Base-by-base conservation (phyloP, 257 asterid genomes). In the Jaltomata sinuosa region DNA sequence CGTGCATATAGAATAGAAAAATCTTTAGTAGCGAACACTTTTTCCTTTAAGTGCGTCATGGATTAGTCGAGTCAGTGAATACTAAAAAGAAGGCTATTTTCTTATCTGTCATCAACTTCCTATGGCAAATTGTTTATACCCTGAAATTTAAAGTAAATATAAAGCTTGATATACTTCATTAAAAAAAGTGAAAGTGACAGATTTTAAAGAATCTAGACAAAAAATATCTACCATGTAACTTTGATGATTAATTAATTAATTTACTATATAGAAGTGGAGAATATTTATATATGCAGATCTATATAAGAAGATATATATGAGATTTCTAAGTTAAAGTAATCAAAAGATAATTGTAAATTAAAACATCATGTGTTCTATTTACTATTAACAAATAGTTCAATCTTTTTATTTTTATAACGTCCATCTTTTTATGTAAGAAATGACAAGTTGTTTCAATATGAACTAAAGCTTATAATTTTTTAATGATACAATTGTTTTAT, bases 91-190 rank as follows among this genome's bases (percentile, higher is more conserved):
- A 21, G 21, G 8, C n/a, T 45, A 68, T 36, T 36, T 36, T 12
- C 84, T 81, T 22, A 59, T 59, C 85, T 83, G 84, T 61, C 83
- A 47, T 68, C 83, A 69, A 87, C 83, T 68, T 32, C 11, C 25
- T 6, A 3, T 8, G 14, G 40, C 54, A 12, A 52, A 29, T 64
- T 62, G 57, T 84, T 49, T 22, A 65, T 29, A 62, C n/a, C n/a
- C 8, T 9, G 32, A 22, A 59, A 14, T 59, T 59, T n/a, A 15
- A 50, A 45, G 31, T 9, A 54, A 25, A 71, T 11, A 18, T 11
- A 16, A 71, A 40, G 19, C 45, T 14, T 53, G 32, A 55, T 19
- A 29, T 11, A 21, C 3, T 49, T 8, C 1, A 14, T 69, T n/a
- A 19, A 4, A 49, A 86, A 83, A 80, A 50, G 38, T 80, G 80